Evolutionary conservation across 2,329 filamentous ascomycete genomes (phyloP), one percentile per base, ranked within the genome.

Genomic region (Aspergillus novoparasiticus): DNA sequence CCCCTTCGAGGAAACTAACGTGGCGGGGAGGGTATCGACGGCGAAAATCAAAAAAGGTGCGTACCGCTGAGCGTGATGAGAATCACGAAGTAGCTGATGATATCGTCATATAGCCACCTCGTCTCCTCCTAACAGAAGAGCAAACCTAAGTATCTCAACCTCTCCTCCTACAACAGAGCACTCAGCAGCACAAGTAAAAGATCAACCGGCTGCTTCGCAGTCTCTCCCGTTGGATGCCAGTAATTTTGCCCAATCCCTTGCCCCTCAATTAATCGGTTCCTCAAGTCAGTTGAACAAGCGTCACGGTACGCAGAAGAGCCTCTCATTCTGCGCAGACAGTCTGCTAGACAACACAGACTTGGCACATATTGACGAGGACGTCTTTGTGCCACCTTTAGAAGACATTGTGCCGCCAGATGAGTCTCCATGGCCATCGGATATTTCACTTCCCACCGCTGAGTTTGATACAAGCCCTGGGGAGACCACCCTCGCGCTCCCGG

Each of bases 1-100:
- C 58, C 84, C 88, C 0, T 90, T 90, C 69, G 88, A 89, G 71
- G 88, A 91, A 67, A 83, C 85, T 54, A 87, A 79, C 60, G 82
- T 88, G 66, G 77, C 72, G 12, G 69, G 73, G 36, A 80, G 76
- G 45, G 65, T 65, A 11, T 58, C 74, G 28, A 65, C 68, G 32
- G 61, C 69, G 16, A 85, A 82, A 69, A 65, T 77, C 46, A 85
- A 81, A 72, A 85, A 83, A 77, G 75, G 81, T 81, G 68, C 46
- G 69, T 68, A 41, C 14, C 21, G 21, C 16, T 16, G 6, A 26
- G 23, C 14, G 26, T 21, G 41, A 21, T 34, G n/a, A 14, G 23
- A 16, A 5, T n/a, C 12, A 46, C 26, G 6, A 32, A 26, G 6
- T 21, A 12, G 16, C 63, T 67, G 53, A 67, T 46, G 23, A 43